Evolutionary conservation across 345 rosid genomes (phyloP), one percentile per base, ranked within the genome.

Genomic region (Eucalyptus erythrocorys): DNA sequence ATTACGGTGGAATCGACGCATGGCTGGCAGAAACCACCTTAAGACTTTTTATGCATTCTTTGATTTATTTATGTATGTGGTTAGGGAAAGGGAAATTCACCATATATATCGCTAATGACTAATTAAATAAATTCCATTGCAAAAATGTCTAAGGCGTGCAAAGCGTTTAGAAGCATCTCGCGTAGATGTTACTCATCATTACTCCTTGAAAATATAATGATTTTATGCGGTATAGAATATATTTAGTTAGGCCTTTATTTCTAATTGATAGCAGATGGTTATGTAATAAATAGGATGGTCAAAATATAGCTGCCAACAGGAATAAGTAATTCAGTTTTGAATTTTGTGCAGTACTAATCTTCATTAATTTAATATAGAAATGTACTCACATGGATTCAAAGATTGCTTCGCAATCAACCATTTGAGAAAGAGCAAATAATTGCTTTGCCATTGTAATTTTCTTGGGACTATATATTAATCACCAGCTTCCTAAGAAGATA

Each of bases 141-240:
- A 0, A 71, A 71, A 10, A 71, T 71, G 3, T 0, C 45, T 10
- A 14, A 5, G 27, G 14, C 5, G 8, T 71, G 26, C 27, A 9
- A 71, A 71, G 82, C 27, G 45, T 9, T 71, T 37, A 21, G 26
- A 37, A 37, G 42, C 42, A 68, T 68, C 24, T 21, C 24, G 3
- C 42, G 6, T 17, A 8, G 42, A 68, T 68, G 80, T 32, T 34
- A 71, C 5, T 37, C 45, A n/a, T 19, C 26, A 10, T 10, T 19
- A 34, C 14, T 37, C 26, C 12, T 19, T 22, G 45, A 71, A 71
- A 37, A 71, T 71, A 4, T 37, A 37, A 37, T 10, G 45, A 37
- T 19, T 19, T 71, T 24, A 37, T 37, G 43, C 0, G 8, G 13
- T 8, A 37, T 22, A 71, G 0, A 10, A 37, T 5, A 71, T 37